Conservation (phyloP, 768 basidiomycete genomes). For the Cyathus striatus region DNA sequence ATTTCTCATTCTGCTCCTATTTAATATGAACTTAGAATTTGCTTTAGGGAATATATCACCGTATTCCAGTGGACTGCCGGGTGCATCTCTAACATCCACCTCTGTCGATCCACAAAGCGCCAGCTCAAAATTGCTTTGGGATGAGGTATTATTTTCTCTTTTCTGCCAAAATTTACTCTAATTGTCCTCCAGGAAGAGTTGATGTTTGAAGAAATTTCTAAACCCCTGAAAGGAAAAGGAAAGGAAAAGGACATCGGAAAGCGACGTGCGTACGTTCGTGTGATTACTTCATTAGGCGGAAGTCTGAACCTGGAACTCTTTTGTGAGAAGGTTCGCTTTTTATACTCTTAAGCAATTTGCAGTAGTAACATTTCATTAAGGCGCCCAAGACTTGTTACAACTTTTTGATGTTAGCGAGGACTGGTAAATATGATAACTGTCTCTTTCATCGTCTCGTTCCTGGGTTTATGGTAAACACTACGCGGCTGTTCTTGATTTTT, state of each 20-base stretch:
- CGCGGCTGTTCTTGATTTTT: slow-evolving; percentile 1
- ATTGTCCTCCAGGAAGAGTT: slow-evolving; percentile 72
- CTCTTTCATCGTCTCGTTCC: slow-evolving; percentile 92
- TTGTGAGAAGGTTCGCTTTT: slow-evolving; percentile 72
- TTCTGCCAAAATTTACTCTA: background rate
- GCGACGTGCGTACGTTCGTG: slow-evolving; percentile 91
- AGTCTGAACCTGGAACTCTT: slow-evolving; percentile 81
- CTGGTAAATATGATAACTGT: slow-evolving; percentile 86
- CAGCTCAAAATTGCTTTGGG: slow-evolving; percentile 85
- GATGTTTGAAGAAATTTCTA: slow-evolving; percentile 94
- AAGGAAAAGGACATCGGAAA: slow-evolving; percentile 94
- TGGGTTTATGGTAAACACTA: slow-evolving; percentile 78
- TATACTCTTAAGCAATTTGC: background rate
- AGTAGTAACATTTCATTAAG: slow-evolving; percentile 28
- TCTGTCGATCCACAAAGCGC: slow-evolving; percentile 71
- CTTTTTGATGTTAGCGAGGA: slow-evolving; percentile 88
- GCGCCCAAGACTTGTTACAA: slow-evolving; percentile 99
- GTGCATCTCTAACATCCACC: slow-evolving; percentile 92
- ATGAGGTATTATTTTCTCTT: slow-evolving; percentile 53
- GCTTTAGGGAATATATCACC: slow-evolving; percentile 82
- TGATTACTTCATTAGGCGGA: slow-evolving; percentile 82
- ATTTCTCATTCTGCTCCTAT: slow-evolving; percentile 2
- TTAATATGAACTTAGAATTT: background rate
- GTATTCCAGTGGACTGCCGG: slow-evolving; percentile 83
- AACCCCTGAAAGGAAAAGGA: slow-evolving; percentile 74